Evolutionary conservation across 2,329 filamentous ascomycete genomes (phyloP).

Genomic region (Phaeosphaeria sp.): DNA sequence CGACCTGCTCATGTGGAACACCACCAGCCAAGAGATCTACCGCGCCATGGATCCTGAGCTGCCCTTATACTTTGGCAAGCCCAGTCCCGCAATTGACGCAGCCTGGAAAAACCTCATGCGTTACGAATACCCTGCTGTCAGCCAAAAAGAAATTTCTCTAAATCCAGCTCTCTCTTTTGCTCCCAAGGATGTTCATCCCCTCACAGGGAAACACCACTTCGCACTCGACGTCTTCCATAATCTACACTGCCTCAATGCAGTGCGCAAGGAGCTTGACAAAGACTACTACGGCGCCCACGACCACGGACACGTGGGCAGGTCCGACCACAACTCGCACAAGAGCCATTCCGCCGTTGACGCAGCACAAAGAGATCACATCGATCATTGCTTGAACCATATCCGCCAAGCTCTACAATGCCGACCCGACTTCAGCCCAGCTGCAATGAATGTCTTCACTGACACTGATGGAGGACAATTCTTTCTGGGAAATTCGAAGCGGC

Average conservation of each 20-base stretch:
- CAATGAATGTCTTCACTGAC: background rate
- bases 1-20: background rate
- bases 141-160: background rate
- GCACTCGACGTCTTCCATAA: background rate
- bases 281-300: background rate
- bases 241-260: background rate
- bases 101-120: background rate
- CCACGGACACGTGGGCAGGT: background rate
- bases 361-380: background rate
- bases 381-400: background rate
- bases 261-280: background rate
- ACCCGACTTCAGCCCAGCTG: background rate
- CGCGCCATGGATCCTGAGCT: background rate
- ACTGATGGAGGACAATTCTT: background rate
- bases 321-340: background rate
- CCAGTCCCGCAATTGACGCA: background rate
- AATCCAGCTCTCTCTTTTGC: background rate
- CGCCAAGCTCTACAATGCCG: background rate
- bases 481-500: background rate
- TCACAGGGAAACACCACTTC: background rate
- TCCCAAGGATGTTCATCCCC: background rate
- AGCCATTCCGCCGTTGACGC: background rate
- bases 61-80: background rate
- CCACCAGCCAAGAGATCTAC: background rate
- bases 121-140: background rate